A percentile compares a stretch with the other conserved stretches of the same genome.
phyloP scores from a whole-genome alignment of 805 yeast species.

The Debaryomyces prosopidis region DNA sequence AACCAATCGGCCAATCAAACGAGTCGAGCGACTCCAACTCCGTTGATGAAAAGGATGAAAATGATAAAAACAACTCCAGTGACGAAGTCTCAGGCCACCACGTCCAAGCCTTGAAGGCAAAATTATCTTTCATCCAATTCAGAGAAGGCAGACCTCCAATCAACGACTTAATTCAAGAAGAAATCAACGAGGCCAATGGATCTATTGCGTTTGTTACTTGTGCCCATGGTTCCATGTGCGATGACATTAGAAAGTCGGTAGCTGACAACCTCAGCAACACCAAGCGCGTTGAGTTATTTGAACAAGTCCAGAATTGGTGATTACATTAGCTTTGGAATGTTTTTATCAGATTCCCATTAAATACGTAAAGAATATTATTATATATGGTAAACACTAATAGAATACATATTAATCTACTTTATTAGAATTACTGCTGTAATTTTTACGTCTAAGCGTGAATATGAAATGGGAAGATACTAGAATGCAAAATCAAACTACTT shows the following conservation, averaged over 20 bases:
- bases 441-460: too few relatives aligned
- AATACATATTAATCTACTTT: too few relatives aligned
- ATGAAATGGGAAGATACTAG: too few relatives aligned
- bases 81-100: constrained; percentile 10
- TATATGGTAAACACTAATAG: too few relatives aligned
- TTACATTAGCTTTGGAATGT: background rate
- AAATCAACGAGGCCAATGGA: constrained; percentile 36
- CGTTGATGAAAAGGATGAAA: background rate
- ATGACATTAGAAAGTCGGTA: constrained; percentile 29
- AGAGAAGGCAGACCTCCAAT: constrained; percentile 46
- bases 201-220: constrained; percentile 50
- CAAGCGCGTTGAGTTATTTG: constrained; percentile 36
- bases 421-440: too few relatives aligned
- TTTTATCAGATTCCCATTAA: too few relatives aligned
- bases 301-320: constrained; percentile 37
- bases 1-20: background rate
- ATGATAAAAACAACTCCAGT: constrained; percentile 9
- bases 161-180: constrained; percentile 31
- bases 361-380: too few relatives aligned
- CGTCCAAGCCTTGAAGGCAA: constrained; percentile 13
- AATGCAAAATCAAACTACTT: too few relatives aligned
- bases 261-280: constrained; percentile 25
- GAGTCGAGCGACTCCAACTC: constrained; percentile 3
- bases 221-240: constrained; percentile 48
- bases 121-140: constrained; percentile 40